These are phyloP conservation scores for Nevesoporus exiguus DNA, from an alignment of 768 basidiomycete species.

Conservation along the genomic window DNA sequence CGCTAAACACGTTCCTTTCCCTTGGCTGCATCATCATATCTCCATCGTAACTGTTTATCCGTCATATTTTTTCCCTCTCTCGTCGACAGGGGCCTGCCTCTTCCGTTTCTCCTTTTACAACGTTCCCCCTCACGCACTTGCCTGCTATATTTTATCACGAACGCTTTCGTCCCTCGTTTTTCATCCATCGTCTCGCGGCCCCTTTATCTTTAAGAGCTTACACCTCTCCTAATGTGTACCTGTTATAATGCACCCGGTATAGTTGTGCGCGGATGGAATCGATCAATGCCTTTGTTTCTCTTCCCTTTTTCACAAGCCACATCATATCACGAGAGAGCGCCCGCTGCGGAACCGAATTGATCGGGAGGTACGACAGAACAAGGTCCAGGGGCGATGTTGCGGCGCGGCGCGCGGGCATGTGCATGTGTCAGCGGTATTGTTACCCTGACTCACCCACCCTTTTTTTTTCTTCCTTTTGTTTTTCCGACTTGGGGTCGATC, in stretches of 20 bases:
- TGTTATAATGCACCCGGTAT: constrained; percentile 24
- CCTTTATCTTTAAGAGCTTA: not conserved
- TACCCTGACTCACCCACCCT: not conserved
- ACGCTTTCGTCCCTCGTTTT: not conserved
- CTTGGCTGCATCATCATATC: constrained; percentile 5
- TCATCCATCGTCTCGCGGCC: not conserved
- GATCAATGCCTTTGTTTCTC: not conserved
- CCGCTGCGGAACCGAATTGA: not conserved
- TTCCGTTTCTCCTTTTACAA: not conserved
- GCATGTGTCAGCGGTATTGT: too few relatives aligned
- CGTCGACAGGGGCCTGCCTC: not conserved
- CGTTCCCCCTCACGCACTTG: not conserved
- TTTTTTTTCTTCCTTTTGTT: not conserved
- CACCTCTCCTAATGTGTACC: constrained; percentile 25
- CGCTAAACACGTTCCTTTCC: constrained; percentile 7
- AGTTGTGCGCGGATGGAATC: not conserved
- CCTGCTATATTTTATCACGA: not conserved
- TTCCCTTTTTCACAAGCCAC: not conserved
- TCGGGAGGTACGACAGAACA: not conserved
- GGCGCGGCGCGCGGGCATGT: not conserved
- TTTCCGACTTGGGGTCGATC: too few relatives aligned
- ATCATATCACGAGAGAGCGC: not conserved
- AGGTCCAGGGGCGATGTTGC: not conserved
- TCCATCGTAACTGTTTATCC: constrained; percentile 6
- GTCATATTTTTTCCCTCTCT: constrained; percentile 8